Evolutionary conservation across 2,329 filamentous ascomycete genomes (phyloP), one percentile per base, ranked within the genome.

Genomic region (Scedosporium aurantiacum): DNA sequence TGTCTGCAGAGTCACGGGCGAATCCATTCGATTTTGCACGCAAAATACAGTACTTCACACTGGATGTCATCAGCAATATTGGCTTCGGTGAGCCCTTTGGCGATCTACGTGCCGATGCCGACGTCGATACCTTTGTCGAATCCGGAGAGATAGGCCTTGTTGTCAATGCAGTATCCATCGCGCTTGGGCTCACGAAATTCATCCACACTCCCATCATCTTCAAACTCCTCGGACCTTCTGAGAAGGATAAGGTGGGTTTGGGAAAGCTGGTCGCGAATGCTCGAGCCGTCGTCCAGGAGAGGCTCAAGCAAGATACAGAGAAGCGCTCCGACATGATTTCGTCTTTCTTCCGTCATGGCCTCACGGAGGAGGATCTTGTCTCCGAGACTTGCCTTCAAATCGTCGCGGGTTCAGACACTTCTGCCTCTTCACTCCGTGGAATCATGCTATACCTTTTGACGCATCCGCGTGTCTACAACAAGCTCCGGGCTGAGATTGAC

Each of bases 321-420:
- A 61, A 65, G 18, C 65, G 66, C 16, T 71, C 71, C 5, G 81
- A 83, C 64, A 84, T 84, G 80, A 73, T 84, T 2, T 75, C 74
- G 4, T 75, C 74, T 0, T 76, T 76, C 60, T 67, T 77, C 7
- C 67, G 69, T 1, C 72, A 75, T 41, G 75, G 76, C 2, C 65
- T 78, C 18, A 72, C 66, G 7, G 71, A 71, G 57, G 63, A 68
- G 18, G 71, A 77, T 45, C 70, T 71, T 52, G 73, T 79, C 52
- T 79, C 82, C 57, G 77, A 77, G 65, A 70, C 74, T 1, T 67
- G 76, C 2, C 67, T 74, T 63, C 71, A 76, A 61, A 72, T 75
- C 66, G 72, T 82, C 4, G 82, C 82, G 2, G 83, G 82, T 2
- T 80, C 80, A 0, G 82, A 85, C 63, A 84, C 81, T 3, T 82